phyloP scores from a whole-genome alignment of 1,139 yeast genomes.

The Scheffersomyces segobiensis region DNA sequence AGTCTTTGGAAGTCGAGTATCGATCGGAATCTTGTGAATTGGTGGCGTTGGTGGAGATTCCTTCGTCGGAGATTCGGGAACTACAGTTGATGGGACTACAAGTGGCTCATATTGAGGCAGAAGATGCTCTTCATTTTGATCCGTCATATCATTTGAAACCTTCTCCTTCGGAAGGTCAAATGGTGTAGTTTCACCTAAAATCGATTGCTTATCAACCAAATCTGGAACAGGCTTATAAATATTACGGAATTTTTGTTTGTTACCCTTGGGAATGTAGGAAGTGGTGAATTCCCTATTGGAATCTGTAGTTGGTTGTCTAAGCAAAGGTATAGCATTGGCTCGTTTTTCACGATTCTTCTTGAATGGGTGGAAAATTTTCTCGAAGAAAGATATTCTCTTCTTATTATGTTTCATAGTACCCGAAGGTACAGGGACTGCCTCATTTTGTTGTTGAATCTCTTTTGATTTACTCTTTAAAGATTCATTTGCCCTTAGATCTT shows the following conservation, averaged over 20 bases:
- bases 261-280: slow-evolving; percentile 22
- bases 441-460: not conserved
- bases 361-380: slow-evolving; percentile 17
- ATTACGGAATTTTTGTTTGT: slow-evolving; percentile 13
- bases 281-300: slow-evolving; percentile 12
- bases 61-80: not conserved
- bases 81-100: not conserved
- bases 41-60: not conserved
- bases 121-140: not conserved
- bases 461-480: not conserved
- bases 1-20: not conserved
- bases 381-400: slow-evolving; percentile 20
- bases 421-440: not conserved
- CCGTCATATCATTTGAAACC: not conserved
- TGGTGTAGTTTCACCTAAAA: not conserved
- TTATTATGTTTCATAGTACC: not conserved
- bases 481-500: slow-evolving; percentile 1
- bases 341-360: slow-evolving; percentile 5
- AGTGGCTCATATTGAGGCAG: not conserved
- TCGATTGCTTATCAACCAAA: slow-evolving; percentile 4
- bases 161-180: not conserved
- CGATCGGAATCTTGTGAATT: not conserved
- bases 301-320: not conserved
- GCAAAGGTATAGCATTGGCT: not conserved
- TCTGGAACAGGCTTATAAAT: slow-evolving; percentile 18